A percentile compares a stretch with the other conserved stretches of the same genome.
phyloP scores from a whole-genome alignment of 768 basidiomycete genomes.

The Russula griseocarnosa region DNA sequence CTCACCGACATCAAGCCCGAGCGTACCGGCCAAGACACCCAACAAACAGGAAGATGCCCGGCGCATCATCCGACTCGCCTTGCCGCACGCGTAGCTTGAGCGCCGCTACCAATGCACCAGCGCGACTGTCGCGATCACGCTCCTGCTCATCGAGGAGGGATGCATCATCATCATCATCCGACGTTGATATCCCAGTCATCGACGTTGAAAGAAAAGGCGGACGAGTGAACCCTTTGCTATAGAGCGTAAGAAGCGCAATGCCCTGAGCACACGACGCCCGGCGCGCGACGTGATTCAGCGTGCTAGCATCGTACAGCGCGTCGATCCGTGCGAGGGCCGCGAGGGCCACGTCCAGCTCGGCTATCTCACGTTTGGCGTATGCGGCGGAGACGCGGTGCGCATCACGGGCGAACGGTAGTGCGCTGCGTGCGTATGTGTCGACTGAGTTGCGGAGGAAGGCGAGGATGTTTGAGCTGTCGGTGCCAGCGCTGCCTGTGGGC shows the following conservation, averaged over 20 bases:
- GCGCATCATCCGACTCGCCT: conserved; percentile 49
- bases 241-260: conserved; percentile 85
- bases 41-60: conserved; percentile 85
- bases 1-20: conserved; percentile 69
- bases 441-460: conserved; percentile 70
- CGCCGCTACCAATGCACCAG: conserved; percentile 48
- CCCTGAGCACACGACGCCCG: conserved; percentile 91
- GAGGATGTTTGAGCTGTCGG: conserved; percentile 37
- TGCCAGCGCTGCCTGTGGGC: neutral
- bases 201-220: conserved; percentile 40
- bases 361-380: conserved; percentile 10
- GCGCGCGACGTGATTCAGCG: conserved; percentile 83
- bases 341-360: conserved; percentile 34
- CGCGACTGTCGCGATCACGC: conserved; percentile 28
- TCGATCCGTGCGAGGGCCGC: conserved; percentile 56
- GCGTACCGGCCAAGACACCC: conserved; percentile 77
- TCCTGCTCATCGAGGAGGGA: conserved; percentile 19
- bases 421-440: conserved; percentile 69
- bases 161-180: too few species aligned
- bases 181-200: conserved; percentile 22
- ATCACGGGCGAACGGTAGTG: conserved; percentile 75
- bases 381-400: conserved; percentile 47
- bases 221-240: conserved; percentile 70
- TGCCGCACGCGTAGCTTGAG: conserved; percentile 66
- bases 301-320: conserved; percentile 75